Conservation (phyloP, 1,139 yeast genomes). For the Pichia sp. region DNA sequence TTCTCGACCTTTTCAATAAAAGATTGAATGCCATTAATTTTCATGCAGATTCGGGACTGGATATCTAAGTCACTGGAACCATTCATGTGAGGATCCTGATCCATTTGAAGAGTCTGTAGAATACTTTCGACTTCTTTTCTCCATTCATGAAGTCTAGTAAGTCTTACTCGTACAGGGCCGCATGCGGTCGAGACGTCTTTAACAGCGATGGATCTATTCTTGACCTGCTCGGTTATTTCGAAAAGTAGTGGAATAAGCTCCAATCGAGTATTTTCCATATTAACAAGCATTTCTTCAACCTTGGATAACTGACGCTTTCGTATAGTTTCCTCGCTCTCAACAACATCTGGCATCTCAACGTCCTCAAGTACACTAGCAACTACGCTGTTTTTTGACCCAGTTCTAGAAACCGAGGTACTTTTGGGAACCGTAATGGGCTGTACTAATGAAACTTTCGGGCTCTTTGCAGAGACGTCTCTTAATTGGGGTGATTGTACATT, state of each 20-base stretch:
- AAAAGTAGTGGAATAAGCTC: conserved; percentile 25
- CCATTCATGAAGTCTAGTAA: conserved; percentile 15
- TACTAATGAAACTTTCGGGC: too few relatives aligned
- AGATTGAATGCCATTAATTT: neutral
- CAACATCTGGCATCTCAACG: neutral
- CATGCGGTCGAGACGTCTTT: conserved; percentile 27
- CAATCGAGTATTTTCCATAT: conserved; percentile 15
- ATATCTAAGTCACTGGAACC: neutral
- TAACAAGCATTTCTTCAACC: conserved; percentile 1
- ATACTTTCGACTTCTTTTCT: conserved; percentile 1
- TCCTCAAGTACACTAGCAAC: neutral
- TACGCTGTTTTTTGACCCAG: too few relatives aligned
- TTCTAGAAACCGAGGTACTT: too few relatives aligned
- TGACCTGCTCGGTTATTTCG: conserved; percentile 24
- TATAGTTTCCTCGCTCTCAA: neutral
- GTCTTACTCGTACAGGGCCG: conserved; percentile 24
- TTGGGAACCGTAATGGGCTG: too few relatives aligned
- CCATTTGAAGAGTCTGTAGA: neutral
- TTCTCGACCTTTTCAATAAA: too few relatives aligned
- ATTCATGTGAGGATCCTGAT: neutral
- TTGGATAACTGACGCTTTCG: neutral
- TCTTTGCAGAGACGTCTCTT: too few relatives aligned
- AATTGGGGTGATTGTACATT: neutral
- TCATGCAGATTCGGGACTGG: neutral
- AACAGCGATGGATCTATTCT: conserved; percentile 24